Conservation (phyloP, 1,139 yeast species). For the Spathaspora sp. region DNA sequence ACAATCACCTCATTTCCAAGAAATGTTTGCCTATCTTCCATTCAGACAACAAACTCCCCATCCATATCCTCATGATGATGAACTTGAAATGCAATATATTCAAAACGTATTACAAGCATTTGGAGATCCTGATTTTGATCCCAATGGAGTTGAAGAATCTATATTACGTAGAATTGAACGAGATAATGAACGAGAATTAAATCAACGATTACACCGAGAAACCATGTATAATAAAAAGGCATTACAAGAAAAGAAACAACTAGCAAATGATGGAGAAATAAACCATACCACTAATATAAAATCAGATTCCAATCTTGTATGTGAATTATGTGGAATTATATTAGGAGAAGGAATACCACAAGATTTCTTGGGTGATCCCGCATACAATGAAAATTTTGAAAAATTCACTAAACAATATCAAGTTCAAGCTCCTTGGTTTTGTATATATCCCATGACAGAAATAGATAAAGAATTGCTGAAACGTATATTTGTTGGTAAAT, state of each 20-base stretch:
- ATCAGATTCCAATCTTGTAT: constrained; percentile 38
- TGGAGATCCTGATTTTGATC: constrained; percentile 6
- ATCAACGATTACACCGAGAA: constrained; percentile 33
- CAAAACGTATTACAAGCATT: constrained; percentile 6
- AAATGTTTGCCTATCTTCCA: constrained; percentile 2
- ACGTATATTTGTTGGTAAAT: constrained; percentile 65
- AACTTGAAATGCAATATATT: constrained; percentile 4
- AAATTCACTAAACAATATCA: constrained; percentile 29
- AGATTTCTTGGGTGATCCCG: constrained; percentile 38
- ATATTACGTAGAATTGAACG: constrained; percentile 44
- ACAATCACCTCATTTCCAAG: not conserved
- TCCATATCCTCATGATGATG: constrained; percentile 3
- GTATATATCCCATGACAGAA: constrained; percentile 46
- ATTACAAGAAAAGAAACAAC: constrained; percentile 28
- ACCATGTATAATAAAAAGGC: constrained; percentile 29
- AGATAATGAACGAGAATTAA: constrained; percentile 39
- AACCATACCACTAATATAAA: constrained; percentile 40
- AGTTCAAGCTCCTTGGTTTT: constrained; percentile 66
- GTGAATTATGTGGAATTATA: constrained; percentile 69
- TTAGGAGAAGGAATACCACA: constrained; percentile 71
- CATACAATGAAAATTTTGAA: constrained; percentile 27
- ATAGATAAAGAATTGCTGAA: constrained; percentile 63
- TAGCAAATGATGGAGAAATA: constrained; percentile 20
- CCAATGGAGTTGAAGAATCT: constrained; percentile 25
- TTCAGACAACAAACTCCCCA: constrained; percentile 2